phyloP scores from a whole-genome alignment of 2,329 filamentous ascomycete species.

The Pseudogymnoascus sp. region DNA sequence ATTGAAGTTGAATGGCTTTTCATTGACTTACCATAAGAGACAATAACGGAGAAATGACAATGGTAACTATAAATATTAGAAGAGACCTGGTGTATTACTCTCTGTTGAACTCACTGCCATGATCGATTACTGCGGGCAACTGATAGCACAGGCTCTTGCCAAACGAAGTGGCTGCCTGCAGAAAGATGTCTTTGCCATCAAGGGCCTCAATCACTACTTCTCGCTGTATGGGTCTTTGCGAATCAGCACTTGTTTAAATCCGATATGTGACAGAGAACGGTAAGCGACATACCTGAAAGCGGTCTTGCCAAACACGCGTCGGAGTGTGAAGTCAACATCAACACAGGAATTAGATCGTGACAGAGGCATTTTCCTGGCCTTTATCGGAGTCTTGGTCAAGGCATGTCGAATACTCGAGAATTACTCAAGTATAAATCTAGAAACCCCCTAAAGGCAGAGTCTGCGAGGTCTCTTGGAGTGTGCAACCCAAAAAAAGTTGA shows the following conservation, averaged over 20 bases:
- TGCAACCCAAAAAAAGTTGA: neutral
- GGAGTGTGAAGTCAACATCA: slow-evolving; percentile 67
- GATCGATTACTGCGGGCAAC: slow-evolving; percentile 77
- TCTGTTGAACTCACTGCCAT: slow-evolving; percentile 56
- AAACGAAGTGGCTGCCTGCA: slow-evolving; percentile 85
- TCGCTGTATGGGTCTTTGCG: slow-evolving; percentile 66
- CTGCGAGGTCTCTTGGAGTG: neutral
- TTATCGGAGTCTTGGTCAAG: slow-evolving; percentile 15
- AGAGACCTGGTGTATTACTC: neutral
- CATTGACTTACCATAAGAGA: slow-evolving; percentile 65
- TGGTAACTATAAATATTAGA: slow-evolving; percentile 53
- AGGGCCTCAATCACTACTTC: slow-evolving; percentile 81
- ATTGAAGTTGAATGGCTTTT: neutral
- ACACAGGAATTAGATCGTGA: slow-evolving; percentile 41
- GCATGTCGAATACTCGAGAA: neutral
- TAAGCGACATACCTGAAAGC: slow-evolving; percentile 52
- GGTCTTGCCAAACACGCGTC: slow-evolving; percentile 63
- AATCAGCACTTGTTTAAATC: neutral
- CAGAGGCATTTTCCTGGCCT: slow-evolving; percentile 32
- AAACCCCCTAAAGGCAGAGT: neutral
- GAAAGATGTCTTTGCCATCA: slow-evolving; percentile 79
- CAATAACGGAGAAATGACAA: slow-evolving; percentile 81
- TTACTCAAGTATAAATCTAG: neutral
- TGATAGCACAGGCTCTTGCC: slow-evolving; percentile 93
- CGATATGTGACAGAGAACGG: neutral